Conservation (phyloP, 495 filamentous ascomycete species). For the Hypoxylon lienhwacheense region DNA sequence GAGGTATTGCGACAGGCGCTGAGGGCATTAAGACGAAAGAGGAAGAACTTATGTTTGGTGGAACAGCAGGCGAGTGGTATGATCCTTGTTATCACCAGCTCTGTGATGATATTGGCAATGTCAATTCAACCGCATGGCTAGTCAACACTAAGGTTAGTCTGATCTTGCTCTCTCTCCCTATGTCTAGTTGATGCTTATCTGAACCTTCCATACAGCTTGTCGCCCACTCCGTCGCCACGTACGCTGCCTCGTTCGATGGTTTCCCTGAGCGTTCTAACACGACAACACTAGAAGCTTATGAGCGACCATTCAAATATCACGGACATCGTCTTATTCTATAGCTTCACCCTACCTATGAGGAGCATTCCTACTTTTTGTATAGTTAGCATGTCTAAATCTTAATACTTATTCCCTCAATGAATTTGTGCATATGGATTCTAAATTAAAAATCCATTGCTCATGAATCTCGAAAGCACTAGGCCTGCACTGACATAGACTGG, state of each 20-base stretch:
- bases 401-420: background rate
- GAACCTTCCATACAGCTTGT: conserved; percentile 46
- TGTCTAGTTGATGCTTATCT: background rate
- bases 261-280: conserved; percentile 51
- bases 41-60: conserved; percentile 56
- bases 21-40: conserved; percentile 59
- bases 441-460: background rate
- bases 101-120: conserved; percentile 54
- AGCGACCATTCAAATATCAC: conserved; percentile 39
- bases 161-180: background rate
- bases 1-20: conserved; percentile 64
- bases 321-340: conserved; percentile 44
- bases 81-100: conserved; percentile 61
- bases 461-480: background rate
- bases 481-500: background rate
- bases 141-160: conserved; percentile 54
- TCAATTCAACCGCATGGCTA: conserved; percentile 56
- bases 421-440: background rate
- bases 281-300: conserved; percentile 21
- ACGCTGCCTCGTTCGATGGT: conserved; percentile 53
- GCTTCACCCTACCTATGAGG: background rate
- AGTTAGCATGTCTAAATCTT: background rate
- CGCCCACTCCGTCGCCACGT: conserved; percentile 58
- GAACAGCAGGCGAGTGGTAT: conserved; percentile 53
- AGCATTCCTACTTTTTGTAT: background rate